phyloP scores from a whole-genome alignment of 2,329 filamentous ascomycete species.

The Verticillium zaregamsianum region DNA sequence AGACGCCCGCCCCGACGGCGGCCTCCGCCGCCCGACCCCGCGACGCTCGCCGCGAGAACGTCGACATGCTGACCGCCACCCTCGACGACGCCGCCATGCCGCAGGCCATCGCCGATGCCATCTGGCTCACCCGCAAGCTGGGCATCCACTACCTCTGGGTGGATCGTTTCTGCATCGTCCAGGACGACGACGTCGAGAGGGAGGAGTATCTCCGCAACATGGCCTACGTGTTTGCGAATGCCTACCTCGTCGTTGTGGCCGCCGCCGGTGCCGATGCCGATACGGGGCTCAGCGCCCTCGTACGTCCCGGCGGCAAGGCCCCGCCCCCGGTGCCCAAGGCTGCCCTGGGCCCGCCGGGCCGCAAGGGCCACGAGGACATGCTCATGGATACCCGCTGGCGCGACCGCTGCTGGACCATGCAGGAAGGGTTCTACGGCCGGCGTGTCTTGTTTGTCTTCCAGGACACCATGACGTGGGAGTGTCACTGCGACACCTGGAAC shows the following conservation, averaged over 20 bases:
- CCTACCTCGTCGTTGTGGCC: conserved; percentile 39
- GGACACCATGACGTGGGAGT: conserved; percentile 39
- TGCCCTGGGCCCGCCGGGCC: conserved; percentile 24
- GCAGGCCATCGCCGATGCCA: conserved; percentile 37
- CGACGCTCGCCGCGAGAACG: conserved; percentile 30
- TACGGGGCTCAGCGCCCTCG: conserved; percentile 25
- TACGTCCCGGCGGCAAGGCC: conserved; percentile 7
- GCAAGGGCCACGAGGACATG: conserved; percentile 30
- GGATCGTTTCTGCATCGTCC: conserved; percentile 40
- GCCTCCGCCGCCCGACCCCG: conserved; percentile 12
- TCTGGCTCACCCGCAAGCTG: conserved; percentile 38
- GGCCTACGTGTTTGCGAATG: conserved; percentile 40
- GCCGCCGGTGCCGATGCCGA: conserved; percentile 32
- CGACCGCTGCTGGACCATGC: conserved; percentile 37
- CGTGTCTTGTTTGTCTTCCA: conserved; percentile 39
- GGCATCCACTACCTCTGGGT: conserved; percentile 41
- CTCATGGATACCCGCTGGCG: conserved; percentile 34
- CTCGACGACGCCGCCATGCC: conserved; percentile 32
- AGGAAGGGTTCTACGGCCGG: conserved; percentile 37
- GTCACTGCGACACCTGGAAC: conserved; percentile 40
- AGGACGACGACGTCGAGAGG: conserved; percentile 35
- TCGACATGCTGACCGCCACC: conserved; percentile 28
- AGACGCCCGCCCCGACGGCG: conserved; percentile 15
- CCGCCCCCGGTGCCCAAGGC: conserved; percentile 23
- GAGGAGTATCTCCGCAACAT: conserved; percentile 37